Percentiles rank a stretch among this genome's conserved stretches.
phyloP scores from a whole-genome alignment of 129 eudicot species.

The carrot (Daucus carota) region DNA sequence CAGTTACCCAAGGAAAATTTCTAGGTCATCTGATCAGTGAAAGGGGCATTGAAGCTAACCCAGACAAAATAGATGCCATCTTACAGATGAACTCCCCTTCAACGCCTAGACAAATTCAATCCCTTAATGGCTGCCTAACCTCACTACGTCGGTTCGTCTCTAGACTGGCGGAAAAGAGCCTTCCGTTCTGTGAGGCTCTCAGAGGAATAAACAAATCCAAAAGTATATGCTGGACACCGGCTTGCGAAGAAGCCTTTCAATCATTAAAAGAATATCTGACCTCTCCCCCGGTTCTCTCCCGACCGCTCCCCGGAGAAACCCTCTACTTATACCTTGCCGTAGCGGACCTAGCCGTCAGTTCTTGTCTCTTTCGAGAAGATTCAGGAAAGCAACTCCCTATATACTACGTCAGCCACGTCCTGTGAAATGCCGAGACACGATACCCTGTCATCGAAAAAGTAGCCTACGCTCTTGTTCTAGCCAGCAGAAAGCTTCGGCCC shows the following conservation, averaged over 20 bases:
- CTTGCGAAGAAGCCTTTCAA: neutral
- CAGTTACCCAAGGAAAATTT: neutral
- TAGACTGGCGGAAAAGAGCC: neutral
- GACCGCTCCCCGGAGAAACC: neutral
- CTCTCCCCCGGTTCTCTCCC: neutral
- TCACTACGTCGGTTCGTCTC: neutral
- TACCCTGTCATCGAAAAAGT: too few relatives aligned
- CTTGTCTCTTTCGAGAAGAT: too few relatives aligned
- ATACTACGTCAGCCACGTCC: too few relatives aligned
- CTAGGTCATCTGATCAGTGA: neutral
- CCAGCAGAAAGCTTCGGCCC: too few relatives aligned
- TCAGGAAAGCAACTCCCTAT: too few relatives aligned
- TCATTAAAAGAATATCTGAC: neutral
- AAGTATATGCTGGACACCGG: neutral
- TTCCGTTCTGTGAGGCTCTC: neutral
- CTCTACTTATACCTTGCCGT: neutral
- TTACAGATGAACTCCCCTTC: neutral
- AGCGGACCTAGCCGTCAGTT: too few relatives aligned
- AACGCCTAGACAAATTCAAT: neutral
- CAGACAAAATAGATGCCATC: neutral
- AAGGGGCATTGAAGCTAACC: neutral
- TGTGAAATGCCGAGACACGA: too few relatives aligned
- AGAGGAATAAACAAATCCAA: neutral
- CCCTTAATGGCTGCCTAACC: neutral
- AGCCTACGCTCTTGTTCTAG: too few relatives aligned